phyloP scores from a whole-genome alignment of 2,329 filamentous ascomycete genomes.

The Macroventuria anomochaeta region DNA sequence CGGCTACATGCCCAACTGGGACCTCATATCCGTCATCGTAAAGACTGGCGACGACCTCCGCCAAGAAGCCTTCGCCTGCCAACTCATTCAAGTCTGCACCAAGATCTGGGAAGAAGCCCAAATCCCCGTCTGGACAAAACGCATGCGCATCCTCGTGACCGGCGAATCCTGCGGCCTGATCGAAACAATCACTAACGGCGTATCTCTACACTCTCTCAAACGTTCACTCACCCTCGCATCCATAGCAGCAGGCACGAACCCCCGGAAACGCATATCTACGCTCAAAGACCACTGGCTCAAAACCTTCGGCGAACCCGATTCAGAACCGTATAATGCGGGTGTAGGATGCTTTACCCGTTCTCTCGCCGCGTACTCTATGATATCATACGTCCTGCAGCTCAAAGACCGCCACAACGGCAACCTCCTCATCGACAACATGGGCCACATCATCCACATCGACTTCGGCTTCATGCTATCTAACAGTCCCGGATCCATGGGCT shows the following conservation, averaged over 20 bases:
- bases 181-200: slow-evolving; percentile 87
- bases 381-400: slow-evolving; percentile 81
- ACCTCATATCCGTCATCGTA: slow-evolving; percentile 84
- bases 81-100: slow-evolving; percentile 80
- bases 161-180: slow-evolving; percentile 84
- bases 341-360: slow-evolving; percentile 81
- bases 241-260: slow-evolving; percentile 75
- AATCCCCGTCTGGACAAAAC: slow-evolving; percentile 84
- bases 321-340: slow-evolving; percentile 72
- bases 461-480: slow-evolving; percentile 92
- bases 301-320: slow-evolving; percentile 73
- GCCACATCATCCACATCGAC: slow-evolving; percentile 87
- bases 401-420: slow-evolving; percentile 90
- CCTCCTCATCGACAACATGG: slow-evolving; percentile 82
- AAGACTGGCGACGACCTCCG: slow-evolving; percentile 84
- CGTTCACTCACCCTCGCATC: slow-evolving; percentile 78
- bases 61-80: slow-evolving; percentile 86
- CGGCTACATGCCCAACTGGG: slow-evolving; percentile 90
- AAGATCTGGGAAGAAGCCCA: slow-evolving; percentile 80
- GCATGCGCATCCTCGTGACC: slow-evolving; percentile 85
- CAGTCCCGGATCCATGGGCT: slow-evolving; percentile 81
- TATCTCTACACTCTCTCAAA: slow-evolving; percentile 85
- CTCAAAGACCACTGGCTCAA: slow-evolving; percentile 83
- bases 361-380: slow-evolving; percentile 85
- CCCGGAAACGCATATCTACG: slow-evolving; percentile 76